Evolutionary conservation across 192 early-diverging fungal genomes (phyloP).

Genomic region (Endogone sp.): DNA sequence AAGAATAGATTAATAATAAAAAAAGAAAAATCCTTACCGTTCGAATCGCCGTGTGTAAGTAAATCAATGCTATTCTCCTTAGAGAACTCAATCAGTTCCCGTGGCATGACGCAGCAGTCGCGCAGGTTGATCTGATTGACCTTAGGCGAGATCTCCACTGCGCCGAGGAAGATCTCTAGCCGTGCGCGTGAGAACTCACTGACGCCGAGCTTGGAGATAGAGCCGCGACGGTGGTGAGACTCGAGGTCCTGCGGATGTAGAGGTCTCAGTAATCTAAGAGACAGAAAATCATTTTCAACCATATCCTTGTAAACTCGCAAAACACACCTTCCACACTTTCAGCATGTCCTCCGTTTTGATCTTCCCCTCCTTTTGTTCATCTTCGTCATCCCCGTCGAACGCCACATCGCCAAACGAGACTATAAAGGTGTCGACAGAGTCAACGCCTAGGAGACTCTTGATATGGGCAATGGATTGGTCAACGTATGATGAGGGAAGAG

Average conservation of each 20-base stretch:
- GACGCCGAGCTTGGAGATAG: constrained; percentile 39
- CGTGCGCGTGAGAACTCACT: constrained; percentile 39
- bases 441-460: constrained; percentile 19
- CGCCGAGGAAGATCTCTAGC: constrained; percentile 24
- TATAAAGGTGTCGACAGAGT: constrained; percentile 28
- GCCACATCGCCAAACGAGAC: constrained; percentile 8
- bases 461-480: constrained; percentile 16
- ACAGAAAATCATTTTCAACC: too few relatives aligned
- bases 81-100: constrained; percentile 36
- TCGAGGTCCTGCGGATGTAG: constrained; percentile 23
- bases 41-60: constrained; percentile 38
- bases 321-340: constrained; percentile 28
- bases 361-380: constrained; percentile 3
- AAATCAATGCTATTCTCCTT: constrained; percentile 39
- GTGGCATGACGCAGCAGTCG: constrained; percentile 43
- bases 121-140: constrained; percentile 45
- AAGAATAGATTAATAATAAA: background rate
- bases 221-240: constrained; percentile 22
- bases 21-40: constrained; percentile 25
- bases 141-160: constrained; percentile 30
- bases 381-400: background rate
- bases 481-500: constrained; percentile 9
- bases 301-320: too few relatives aligned
- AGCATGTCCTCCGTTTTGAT: constrained; percentile 20
- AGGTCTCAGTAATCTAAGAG: too few relatives aligned